phyloP scores from a whole-genome alignment of 1,139 yeast genomes.

The Yamadazyma aaseri region DNA sequence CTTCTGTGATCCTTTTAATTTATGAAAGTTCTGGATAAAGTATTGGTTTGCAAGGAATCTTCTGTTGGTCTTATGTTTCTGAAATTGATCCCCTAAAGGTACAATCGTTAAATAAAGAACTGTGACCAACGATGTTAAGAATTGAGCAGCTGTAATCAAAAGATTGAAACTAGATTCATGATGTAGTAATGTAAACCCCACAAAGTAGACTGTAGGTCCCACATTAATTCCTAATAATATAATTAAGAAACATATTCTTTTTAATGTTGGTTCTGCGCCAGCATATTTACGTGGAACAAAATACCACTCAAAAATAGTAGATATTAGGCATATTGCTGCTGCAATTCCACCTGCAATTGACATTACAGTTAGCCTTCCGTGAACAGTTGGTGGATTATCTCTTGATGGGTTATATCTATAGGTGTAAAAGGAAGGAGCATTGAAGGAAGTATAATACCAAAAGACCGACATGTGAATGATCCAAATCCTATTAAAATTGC shows the following conservation, averaged over 20 bases:
- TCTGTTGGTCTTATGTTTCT: slow-evolving; percentile 20
- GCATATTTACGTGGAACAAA: slow-evolving; percentile 58
- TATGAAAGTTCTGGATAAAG: slow-evolving; percentile 38
- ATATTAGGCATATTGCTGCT: slow-evolving; percentile 38
- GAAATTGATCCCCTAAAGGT: slow-evolving; percentile 48
- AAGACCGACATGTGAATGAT: slow-evolving; percentile 56
- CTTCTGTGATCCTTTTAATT: slow-evolving; percentile 35
- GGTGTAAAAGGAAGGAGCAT: slow-evolving; percentile 56
- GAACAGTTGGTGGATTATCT: slow-evolving; percentile 50
- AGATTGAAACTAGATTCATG: slow-evolving; percentile 29
- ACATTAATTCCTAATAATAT: slow-evolving; percentile 28
- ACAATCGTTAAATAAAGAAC: slow-evolving; percentile 44
- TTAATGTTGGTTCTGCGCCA: slow-evolving; percentile 47
- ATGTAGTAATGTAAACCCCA: slow-evolving; percentile 26
- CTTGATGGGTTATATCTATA: slow-evolving; percentile 39
- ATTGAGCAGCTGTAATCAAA: slow-evolving; percentile 42
- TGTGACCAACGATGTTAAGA: slow-evolving; percentile 39
- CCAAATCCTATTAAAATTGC: slow-evolving; percentile 63
- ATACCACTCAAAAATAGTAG: slow-evolving; percentile 41
- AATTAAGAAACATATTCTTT: slow-evolving; percentile 32
- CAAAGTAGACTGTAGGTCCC: slow-evolving; percentile 43
- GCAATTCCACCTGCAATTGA: slow-evolving; percentile 54
- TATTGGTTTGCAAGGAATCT: slow-evolving; percentile 31
- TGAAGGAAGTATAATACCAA: slow-evolving; percentile 58
- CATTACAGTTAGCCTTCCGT: slow-evolving; percentile 45